Conservation (phyloP, 139 green algal species). For the Gonium pectorale region DNA sequence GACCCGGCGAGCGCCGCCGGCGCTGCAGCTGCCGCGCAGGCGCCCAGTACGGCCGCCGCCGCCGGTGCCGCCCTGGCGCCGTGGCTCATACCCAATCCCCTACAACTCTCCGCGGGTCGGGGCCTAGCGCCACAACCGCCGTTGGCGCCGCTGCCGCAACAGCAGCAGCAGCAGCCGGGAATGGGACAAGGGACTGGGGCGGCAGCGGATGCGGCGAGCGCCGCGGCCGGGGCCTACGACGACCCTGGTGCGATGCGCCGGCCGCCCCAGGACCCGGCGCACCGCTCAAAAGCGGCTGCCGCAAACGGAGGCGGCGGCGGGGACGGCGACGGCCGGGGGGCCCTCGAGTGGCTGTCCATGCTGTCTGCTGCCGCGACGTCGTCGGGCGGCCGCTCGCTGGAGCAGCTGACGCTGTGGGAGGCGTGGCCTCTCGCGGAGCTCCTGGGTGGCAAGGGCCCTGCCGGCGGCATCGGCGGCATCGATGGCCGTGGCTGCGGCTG, state of each 20-base stretch:
- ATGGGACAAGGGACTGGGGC: no score
- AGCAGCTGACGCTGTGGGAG: constrained; percentile 25
- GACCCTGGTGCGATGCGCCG: no score
- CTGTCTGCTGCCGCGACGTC: background rate
- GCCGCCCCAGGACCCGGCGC: background rate
- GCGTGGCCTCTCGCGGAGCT: constrained; percentile 25
- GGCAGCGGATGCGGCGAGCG: no score
- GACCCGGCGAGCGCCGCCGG: background rate
- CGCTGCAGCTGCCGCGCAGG: background rate
- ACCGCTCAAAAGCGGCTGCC: background rate
- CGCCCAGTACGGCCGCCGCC: no score
- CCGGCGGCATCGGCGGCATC: background rate
- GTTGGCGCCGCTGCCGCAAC: background rate
- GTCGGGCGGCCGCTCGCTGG: background rate
- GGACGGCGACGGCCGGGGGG: background rate
- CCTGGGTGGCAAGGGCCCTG: background rate
- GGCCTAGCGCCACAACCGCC: background rate
- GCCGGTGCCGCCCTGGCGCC: background rate
- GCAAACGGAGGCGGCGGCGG: background rate
- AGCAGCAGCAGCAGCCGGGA: background rate
- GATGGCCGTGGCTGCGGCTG: no score
- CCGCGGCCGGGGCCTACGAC: no score
- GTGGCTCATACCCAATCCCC: constrained; percentile 18
- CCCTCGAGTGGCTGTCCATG: background rate
- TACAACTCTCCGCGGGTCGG: background rate